Conservation (phyloP, 2,329 filamentous ascomycete genomes). For the Escovopsis sp. region DNA sequence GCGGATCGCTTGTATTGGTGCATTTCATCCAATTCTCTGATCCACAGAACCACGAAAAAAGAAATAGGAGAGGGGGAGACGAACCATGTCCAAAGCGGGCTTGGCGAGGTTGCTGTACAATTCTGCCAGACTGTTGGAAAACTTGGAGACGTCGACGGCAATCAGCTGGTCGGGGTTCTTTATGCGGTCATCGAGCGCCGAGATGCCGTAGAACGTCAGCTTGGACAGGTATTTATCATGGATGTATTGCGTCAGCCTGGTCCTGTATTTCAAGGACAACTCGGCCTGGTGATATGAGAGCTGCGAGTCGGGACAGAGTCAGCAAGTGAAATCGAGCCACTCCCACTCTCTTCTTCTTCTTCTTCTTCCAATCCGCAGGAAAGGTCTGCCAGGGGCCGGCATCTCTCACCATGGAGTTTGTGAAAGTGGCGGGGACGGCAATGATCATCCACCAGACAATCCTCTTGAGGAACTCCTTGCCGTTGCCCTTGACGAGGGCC, state of each 20-base stretch:
- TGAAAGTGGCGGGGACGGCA: constrained; percentile 89
- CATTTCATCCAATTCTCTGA: no score
- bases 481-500: constrained; percentile 78
- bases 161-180: constrained; percentile 98
- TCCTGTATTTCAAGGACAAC: constrained; percentile 82
- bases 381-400: no score
- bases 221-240: constrained; percentile 95
- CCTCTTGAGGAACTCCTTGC: constrained; percentile 74
- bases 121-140: constrained; percentile 88
- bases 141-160: constrained; percentile 89
- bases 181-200: constrained; percentile 89
- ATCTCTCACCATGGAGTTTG: constrained; percentile 80
- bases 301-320: constrained; percentile 26
- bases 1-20: no score
- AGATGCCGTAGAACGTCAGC: constrained; percentile 94
- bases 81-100: constrained; percentile 78
- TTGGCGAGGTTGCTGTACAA: constrained; percentile 95
- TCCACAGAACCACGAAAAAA: no score
- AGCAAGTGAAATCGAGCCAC: neutral
- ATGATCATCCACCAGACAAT: constrained; percentile 99
- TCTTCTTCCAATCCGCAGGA: no score
- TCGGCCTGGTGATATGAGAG: constrained; percentile 95
- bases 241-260: constrained; percentile 82
- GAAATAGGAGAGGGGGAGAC: no score
- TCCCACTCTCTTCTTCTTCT: neutral